phyloP scores from a whole-genome alignment of 305 asterid genomes.

The Fraxinus ornus region DNA sequence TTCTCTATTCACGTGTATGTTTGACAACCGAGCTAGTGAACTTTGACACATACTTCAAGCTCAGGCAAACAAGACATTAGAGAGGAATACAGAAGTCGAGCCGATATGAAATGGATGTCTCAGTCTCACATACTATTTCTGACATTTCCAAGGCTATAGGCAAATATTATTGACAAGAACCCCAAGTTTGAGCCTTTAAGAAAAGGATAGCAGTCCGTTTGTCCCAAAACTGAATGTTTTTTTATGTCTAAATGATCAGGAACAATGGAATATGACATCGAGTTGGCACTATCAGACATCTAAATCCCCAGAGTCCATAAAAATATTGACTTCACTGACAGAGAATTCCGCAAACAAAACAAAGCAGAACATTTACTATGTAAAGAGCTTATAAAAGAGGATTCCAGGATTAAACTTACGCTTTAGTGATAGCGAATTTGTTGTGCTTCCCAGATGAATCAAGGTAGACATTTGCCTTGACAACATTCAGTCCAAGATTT shows the following conservation, averaged over 20 bases:
- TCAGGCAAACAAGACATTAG: not conserved
- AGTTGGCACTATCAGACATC: not conserved
- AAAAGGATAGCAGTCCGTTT: not conserved
- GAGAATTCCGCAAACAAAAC: not conserved
- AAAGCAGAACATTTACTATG: slow-evolving; percentile 10
- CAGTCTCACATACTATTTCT: not conserved
- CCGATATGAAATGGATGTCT: not conserved
- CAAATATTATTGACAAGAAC: not conserved
- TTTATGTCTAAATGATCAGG: not conserved
- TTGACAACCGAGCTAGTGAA: not conserved
- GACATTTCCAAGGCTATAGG: not conserved
- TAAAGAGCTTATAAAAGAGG: slow-evolving; percentile 4
- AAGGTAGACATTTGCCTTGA: slow-evolving; percentile 85
- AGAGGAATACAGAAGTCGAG: not conserved
- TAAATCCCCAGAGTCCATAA: not conserved
- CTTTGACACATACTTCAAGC: not conserved
- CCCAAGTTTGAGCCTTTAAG: not conserved
- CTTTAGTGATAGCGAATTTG: slow-evolving; percentile 79
- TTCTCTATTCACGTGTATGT: not conserved
- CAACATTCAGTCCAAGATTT: slow-evolving; percentile 86
- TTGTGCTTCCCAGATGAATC: slow-evolving; percentile 97
- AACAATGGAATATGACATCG: not conserved
- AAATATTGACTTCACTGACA: not conserved
- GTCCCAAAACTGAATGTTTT: not conserved
- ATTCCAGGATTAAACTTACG: slow-evolving; percentile 50